Evolutionary conservation across 2,329 filamentous ascomycete genomes (phyloP).

Genomic region (Cercospora berteroae): DNA sequence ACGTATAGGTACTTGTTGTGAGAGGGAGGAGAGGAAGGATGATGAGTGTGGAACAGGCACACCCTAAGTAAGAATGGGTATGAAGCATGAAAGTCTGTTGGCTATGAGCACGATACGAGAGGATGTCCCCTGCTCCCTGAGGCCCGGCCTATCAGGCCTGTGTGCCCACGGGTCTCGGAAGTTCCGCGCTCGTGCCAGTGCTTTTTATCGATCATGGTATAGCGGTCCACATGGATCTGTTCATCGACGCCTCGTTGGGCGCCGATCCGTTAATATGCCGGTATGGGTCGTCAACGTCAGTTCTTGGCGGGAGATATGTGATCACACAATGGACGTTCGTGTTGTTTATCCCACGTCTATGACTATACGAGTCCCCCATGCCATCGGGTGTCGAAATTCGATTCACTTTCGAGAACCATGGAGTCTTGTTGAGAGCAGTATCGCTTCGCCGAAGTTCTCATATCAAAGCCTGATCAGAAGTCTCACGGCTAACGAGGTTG

Average conservation of each 20-base stretch:
- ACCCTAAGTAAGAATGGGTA: not conserved
- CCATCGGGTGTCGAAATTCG: too few species aligned
- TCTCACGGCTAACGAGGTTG: too few species aligned
- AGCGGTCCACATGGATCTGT: not conserved
- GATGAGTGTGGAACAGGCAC: not conserved
- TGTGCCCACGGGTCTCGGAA: not conserved
- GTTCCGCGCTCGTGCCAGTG: not conserved
- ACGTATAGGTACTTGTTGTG: constrained; percentile 61
- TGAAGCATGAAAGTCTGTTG: not conserved
- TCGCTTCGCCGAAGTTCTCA: too few species aligned
- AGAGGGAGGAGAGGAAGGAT: not conserved
- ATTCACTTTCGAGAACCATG: too few species aligned
- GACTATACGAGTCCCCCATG: too few species aligned
- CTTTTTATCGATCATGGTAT: not conserved
- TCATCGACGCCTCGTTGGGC: not conserved
- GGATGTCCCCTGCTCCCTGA: not conserved
- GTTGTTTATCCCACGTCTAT: not conserved
- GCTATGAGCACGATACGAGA: not conserved
- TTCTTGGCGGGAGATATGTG: not conserved
- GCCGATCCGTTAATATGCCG: not conserved
- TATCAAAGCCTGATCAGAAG: too few species aligned
- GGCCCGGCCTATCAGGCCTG: not conserved
- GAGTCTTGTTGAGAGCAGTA: too few species aligned
- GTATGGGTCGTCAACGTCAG: not conserved
- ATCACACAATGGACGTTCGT: not conserved